phyloP scores from a whole-genome alignment of 495 filamentous ascomycete species.

The Daldinia caldariorum region DNA sequence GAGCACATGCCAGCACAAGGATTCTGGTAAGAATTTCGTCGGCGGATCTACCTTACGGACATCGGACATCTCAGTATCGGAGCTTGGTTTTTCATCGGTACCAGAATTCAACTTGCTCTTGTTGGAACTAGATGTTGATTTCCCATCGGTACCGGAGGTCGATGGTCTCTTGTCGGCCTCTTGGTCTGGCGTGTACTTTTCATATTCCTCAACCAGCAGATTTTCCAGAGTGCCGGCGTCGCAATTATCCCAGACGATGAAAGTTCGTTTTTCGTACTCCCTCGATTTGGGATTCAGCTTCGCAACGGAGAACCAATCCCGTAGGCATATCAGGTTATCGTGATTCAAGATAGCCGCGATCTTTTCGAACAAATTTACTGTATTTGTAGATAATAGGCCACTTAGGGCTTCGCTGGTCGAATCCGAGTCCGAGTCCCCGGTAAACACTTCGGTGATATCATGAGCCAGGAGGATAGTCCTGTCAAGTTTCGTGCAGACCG shows the following conservation, averaged over 20 bases:
- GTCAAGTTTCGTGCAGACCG: constrained; percentile 33
- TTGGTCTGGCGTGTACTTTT: neutral
- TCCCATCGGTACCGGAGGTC: neutral
- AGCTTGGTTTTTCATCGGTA: neutral
- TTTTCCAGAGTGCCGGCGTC: constrained; percentile 52
- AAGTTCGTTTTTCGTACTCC: constrained; percentile 9
- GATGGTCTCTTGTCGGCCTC: neutral
- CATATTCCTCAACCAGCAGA: constrained; percentile 36
- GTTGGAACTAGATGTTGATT: no score
- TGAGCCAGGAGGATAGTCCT: constrained; percentile 41
- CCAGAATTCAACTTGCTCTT: no score
- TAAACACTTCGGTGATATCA: constrained; percentile 38
- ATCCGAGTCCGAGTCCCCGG: neutral
- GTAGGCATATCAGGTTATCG: constrained; percentile 53
- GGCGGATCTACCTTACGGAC: neutral
- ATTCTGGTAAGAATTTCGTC: constrained; percentile 51
- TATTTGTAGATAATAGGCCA: constrained; percentile 11
- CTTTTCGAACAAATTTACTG: constrained; percentile 13
- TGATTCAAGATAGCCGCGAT: constrained; percentile 52
- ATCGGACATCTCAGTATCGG: neutral
- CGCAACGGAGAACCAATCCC: constrained; percentile 38
- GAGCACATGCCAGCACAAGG: constrained; percentile 58
- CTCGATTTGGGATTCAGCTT: neutral
- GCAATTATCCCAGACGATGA: constrained; percentile 53
- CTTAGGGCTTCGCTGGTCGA: constrained; percentile 5